Evolutionary conservation across 352 stramenopile species (phyloP).

Genomic region (Pythium phragmiticola): DNA sequence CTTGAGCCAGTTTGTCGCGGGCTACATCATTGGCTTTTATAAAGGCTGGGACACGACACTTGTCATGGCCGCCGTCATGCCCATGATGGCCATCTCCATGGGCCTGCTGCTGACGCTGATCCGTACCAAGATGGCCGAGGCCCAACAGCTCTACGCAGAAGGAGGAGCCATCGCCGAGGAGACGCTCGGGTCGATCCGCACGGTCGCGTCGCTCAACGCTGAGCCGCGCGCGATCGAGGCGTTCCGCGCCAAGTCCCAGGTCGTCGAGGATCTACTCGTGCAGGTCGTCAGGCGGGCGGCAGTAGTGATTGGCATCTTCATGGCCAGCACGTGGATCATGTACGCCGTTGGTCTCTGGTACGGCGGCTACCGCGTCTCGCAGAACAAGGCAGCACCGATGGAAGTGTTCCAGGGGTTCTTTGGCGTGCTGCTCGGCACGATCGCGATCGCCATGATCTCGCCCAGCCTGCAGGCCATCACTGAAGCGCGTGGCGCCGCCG

Average conservation of each 20-base stretch:
- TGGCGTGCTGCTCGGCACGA: constrained; percentile 41
- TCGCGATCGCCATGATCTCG: constrained; percentile 41
- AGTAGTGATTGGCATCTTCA: constrained; percentile 35
- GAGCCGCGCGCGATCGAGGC: constrained; percentile 42
- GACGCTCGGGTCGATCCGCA: constrained; percentile 59
- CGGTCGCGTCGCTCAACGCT: constrained; percentile 45
- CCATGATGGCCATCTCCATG: constrained; percentile 39
- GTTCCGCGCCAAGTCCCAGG: constrained; percentile 30
- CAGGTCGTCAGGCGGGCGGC: constrained; percentile 25
- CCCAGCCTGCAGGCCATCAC: constrained; percentile 43
- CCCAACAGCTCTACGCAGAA: constrained; percentile 49
- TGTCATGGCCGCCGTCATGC: constrained; percentile 49
- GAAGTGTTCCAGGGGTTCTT: constrained; percentile 48
- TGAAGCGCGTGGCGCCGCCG: constrained; percentile 36
- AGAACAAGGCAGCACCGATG: constrained; percentile 31
- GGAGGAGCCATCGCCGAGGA: constrained; percentile 55
- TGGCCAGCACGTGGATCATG: constrained; percentile 44
- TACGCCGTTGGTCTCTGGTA: constrained; percentile 54
- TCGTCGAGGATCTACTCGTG: constrained; percentile 37
- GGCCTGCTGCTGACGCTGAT: constrained; percentile 33
- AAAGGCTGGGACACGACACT: constrained; percentile 48
- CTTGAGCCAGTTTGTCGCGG: constrained; percentile 35
- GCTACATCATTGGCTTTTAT: constrained; percentile 46
- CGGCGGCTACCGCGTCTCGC: constrained; percentile 40
- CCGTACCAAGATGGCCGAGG: constrained; percentile 19